Evolutionary conservation across 2,329 filamentous ascomycete species (phyloP), one percentile per base, ranked within the genome.

Genomic region (Verticillium albo-atrum): DNA sequence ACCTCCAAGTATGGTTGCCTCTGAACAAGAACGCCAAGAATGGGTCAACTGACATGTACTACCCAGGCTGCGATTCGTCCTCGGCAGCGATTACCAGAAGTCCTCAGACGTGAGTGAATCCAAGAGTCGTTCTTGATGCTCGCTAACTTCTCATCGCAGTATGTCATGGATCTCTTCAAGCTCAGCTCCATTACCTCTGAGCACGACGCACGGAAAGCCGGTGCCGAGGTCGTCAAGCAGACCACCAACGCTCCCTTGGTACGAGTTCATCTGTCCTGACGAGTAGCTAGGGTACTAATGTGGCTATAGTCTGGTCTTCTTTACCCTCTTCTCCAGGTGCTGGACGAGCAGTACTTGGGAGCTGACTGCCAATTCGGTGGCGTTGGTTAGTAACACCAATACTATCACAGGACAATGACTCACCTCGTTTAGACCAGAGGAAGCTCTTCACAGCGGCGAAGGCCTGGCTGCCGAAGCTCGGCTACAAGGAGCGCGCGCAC

Each of bases 171-270:
- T 71, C 77, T 96, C 34, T 94, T 93, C 77, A 87, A 89, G 70
- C 73, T 98, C 64, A 84, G 82, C 53, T 85, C 85, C 3, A 75
- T 91, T 57, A 85, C 89, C 5, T 88, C 88, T 15, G 87, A 92
- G 75, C 87, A 93, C 70, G 88, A 95, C 69, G 91, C 92, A 17
- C 91, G 92, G 75, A 95, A 92, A 75, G 93, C 94, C 0, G 94
- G 94, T 42, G 90, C 92, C 2, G 95, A 98, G 75, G 86, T 98
- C 7, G 94, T 99, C 65, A 98, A 98, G 82, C 92, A 98, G 78
- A 87, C 89, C 3, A 84, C 85, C 59, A 92, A 94, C 68, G 85
- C 89, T 6, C 84, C 89, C 1, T 73, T 94, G 50, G 42, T 56
- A 17, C 15, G 35, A 28, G 32, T 2, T 15, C 3, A 20, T 14